phyloP scores from a whole-genome alignment of 768 basidiomycete species.

The Tylopilus vinaceipallidus region DNA sequence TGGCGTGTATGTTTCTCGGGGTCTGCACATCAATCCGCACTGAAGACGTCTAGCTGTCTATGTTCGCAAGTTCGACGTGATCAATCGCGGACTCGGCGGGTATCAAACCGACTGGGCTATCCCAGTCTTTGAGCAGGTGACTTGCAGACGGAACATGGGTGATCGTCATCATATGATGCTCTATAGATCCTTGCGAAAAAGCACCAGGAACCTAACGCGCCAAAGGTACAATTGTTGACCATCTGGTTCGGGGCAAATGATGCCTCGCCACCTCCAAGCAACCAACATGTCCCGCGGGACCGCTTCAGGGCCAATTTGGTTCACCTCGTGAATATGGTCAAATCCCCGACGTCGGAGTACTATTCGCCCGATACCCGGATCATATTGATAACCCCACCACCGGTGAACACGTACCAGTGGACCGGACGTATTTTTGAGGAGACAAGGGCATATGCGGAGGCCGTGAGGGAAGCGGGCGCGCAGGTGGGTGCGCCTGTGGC shows the following conservation, averaged over 20 bases:
- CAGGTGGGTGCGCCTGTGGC: conserved; percentile 58
- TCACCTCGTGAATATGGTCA: conserved; percentile 60
- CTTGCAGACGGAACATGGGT: not conserved
- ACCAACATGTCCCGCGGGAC: conserved; percentile 75
- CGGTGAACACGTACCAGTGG: conserved; percentile 66
- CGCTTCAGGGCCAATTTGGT: conserved; percentile 64
- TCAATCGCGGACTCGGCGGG: conserved; percentile 82
- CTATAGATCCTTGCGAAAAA: conserved; percentile 57
- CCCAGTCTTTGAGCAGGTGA: conserved; percentile 74
- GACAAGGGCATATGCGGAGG: conserved; percentile 69
- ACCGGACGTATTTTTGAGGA: conserved; percentile 53
- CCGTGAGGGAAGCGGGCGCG: conserved; percentile 58
- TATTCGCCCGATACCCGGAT: conserved; percentile 74
- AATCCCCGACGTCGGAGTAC: conserved; percentile 56
- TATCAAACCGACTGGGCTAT: conserved; percentile 89
- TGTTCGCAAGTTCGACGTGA: conserved; percentile 75
- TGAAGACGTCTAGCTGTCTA: conserved; percentile 56
- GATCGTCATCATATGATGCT: not conserved
- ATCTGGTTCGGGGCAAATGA: conserved; percentile 96
- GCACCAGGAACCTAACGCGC: conserved; percentile 44
- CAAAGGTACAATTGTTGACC: conserved; percentile 68
- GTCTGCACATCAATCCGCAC: not conserved
- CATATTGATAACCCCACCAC: conserved; percentile 83
- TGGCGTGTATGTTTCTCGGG: conserved; percentile 39
- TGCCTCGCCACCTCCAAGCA: conserved; percentile 58